Evolutionary conservation across 306 rosid species (phyloP).

Genomic region (Purshia tridentata): DNA sequence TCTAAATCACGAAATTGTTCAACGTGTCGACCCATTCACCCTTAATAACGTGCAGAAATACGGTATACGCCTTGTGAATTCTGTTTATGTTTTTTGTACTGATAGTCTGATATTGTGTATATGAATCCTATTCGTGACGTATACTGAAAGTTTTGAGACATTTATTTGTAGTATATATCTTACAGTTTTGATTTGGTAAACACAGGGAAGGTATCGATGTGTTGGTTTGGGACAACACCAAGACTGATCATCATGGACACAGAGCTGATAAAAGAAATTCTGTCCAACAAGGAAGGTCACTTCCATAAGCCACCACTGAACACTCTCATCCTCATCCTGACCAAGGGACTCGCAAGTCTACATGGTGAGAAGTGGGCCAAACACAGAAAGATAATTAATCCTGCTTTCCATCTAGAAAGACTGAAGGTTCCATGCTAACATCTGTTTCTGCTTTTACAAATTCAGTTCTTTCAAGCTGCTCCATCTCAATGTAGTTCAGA

Average conservation of each 20-base stretch:
- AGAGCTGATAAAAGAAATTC: conserved; percentile 39
- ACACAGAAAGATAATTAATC: conserved; percentile 46
- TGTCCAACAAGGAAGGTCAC: conserved; percentile 47
- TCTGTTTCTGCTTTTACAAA: not conserved
- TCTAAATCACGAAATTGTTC: conserved; percentile 39
- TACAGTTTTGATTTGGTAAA: not conserved
- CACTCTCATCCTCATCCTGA: conserved; percentile 40
- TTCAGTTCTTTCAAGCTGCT: not conserved
- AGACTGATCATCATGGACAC: conserved; percentile 48
- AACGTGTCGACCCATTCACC: conserved; percentile 52
- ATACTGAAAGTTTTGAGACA: not conserved
- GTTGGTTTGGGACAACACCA: conserved; percentile 49
- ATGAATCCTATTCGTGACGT: not conserved
- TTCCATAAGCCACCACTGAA: conserved; percentile 43
- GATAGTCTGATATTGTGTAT: not conserved
- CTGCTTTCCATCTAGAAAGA: conserved; percentile 51
- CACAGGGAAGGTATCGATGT: conserved; percentile 45
- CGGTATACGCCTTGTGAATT: conserved; percentile 17
- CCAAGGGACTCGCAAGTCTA: conserved; percentile 42
- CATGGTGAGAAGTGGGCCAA: conserved; percentile 46
- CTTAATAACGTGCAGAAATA: conserved; percentile 32
- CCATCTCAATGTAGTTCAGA: no score
- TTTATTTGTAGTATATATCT: not conserved
- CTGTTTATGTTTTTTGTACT: not conserved
- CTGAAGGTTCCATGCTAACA: conserved; percentile 35